Evolutionary conservation across 2,329 filamentous ascomycete genomes (phyloP).

Genomic region (Aspergillus sp.): DNA sequence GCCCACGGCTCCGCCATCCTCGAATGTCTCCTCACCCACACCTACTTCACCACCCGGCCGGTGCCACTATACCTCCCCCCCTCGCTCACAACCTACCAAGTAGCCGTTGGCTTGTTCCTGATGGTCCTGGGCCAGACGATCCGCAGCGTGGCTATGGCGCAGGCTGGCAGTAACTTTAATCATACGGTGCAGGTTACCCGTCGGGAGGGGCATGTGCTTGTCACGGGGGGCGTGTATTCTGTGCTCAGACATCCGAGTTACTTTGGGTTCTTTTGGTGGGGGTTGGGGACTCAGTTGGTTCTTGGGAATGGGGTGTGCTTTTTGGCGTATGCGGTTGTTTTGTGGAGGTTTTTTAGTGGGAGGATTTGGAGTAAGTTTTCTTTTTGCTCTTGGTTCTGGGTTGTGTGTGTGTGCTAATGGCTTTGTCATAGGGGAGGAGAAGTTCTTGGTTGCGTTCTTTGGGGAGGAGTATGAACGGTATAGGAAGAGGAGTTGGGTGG

Average conservation of each 20-base stretch:
- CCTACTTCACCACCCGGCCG: constrained; percentile 23
- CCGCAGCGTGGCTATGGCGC: constrained; percentile 81
- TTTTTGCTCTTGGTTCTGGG: too few species aligned
- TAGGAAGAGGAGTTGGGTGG: constrained; percentile 68
- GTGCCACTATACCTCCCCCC: background rate
- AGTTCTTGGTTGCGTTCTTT: constrained; percentile 77
- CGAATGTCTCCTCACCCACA: constrained; percentile 62
- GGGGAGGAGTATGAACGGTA: constrained; percentile 78
- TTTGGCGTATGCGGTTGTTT: constrained; percentile 68
- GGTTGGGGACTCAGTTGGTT: constrained; percentile 87
- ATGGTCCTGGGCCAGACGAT: constrained; percentile 72
- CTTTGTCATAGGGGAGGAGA: constrained; percentile 67
- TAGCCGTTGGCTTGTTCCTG: constrained; percentile 62
- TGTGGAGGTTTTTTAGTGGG: constrained; percentile 82
- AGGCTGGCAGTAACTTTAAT: constrained; percentile 90
- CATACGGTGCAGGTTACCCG: constrained; percentile 73
- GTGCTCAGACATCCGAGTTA: constrained; percentile 84
- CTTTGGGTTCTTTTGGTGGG: constrained; percentile 99
- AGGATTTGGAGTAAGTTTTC: constrained; percentile 67
- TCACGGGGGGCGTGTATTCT: constrained; percentile 78
- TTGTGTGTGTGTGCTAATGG: constrained; percentile 13
- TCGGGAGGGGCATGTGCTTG: constrained; percentile 74
- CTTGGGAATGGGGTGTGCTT: constrained; percentile 83
- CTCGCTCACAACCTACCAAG: constrained; percentile 33
- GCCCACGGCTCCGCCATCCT: constrained; percentile 74